Percentiles rank a stretch among this genome's conserved stretches.
Evolutionary conservation across 768 basidiomycete species (phyloP).

Genomic region (Tulasnella sp.): DNA sequence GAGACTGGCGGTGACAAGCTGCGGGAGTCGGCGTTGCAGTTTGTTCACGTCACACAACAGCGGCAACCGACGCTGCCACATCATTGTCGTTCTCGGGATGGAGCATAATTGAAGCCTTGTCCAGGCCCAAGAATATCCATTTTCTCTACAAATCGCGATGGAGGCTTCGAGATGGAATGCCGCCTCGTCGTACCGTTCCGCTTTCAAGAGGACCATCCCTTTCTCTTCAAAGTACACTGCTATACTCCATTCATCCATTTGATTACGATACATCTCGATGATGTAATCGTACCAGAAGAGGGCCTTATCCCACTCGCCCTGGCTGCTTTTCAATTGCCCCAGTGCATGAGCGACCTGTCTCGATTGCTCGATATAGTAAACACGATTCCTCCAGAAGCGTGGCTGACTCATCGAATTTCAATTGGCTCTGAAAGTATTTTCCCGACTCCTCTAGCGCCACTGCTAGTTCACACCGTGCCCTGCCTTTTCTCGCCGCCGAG

Average conservation of each 20-base stretch:
- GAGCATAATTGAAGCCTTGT: fast-evolving
- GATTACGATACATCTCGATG: background rate
- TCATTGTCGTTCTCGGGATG: background rate
- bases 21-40: background rate
- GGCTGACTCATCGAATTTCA: background rate
- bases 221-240: background rate
- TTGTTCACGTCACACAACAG: background rate
- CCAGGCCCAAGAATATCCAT: background rate
- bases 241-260: background rate
- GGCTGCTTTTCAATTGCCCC: background rate
- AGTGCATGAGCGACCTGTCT: background rate
- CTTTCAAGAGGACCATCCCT: background rate
- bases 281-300: background rate
- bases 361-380: background rate
- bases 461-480: background rate
- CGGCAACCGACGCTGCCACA: background rate
- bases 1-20: background rate
- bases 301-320: background rate
- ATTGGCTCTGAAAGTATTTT: background rate
- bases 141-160: background rate
- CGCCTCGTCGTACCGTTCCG: background rate
- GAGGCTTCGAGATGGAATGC: background rate
- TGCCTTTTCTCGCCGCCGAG: background rate
- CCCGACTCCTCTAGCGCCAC: background rate
- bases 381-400: background rate